Evolutionary conservation across 345 rosid species (phyloP).

Genomic region (Ceriops zippeliana): DNA sequence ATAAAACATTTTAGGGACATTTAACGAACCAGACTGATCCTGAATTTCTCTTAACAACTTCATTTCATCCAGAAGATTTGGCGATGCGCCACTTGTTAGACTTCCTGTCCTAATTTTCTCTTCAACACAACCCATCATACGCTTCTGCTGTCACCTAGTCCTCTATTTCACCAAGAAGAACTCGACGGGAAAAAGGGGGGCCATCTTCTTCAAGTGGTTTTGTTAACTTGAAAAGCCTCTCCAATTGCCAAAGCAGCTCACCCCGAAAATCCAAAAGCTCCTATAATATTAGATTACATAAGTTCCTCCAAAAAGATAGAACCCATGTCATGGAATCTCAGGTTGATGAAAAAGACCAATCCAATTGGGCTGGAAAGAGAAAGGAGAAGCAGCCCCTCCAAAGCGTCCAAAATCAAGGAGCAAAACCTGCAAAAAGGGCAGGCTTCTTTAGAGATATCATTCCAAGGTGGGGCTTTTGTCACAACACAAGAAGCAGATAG

Average conservation of each 20-base stretch:
- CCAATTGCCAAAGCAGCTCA: not conserved
- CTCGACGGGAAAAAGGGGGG: slow-evolving; percentile 10
- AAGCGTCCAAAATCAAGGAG: slow-evolving; percentile 52
- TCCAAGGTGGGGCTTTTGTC: slow-evolving; percentile 18
- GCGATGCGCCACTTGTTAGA: slow-evolving; percentile 34
- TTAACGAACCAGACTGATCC: slow-evolving; percentile 73
- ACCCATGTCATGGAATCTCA: slow-evolving; percentile 39
- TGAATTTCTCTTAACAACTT: slow-evolving; percentile 84
- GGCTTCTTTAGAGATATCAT: slow-evolving; percentile 43
- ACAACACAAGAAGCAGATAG: slow-evolving; percentile 16
- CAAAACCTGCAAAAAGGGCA: slow-evolving; percentile 50
- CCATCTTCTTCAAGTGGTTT: not conserved
- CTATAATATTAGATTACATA: not conserved
- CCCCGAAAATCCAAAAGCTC: not conserved
- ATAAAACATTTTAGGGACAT: not conserved
- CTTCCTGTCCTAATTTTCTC: slow-evolving; percentile 55
- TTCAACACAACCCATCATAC: slow-evolving; percentile 53
- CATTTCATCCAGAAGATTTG: slow-evolving; percentile 78
- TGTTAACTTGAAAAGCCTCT: slow-evolving; percentile 10
- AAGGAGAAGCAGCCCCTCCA: not conserved
- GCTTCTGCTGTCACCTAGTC: slow-evolving; percentile 13
- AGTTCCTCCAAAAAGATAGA: slow-evolving; percentile 3
- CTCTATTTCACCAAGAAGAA: slow-evolving; percentile 17
- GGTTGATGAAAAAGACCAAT: slow-evolving; percentile 25
- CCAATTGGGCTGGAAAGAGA: slow-evolving; percentile 23